Percentiles rank a stretch among this genome's conserved stretches.
phyloP scores from a whole-genome alignment of 169 alveolate species.

The Eimeria tenella region DNA sequence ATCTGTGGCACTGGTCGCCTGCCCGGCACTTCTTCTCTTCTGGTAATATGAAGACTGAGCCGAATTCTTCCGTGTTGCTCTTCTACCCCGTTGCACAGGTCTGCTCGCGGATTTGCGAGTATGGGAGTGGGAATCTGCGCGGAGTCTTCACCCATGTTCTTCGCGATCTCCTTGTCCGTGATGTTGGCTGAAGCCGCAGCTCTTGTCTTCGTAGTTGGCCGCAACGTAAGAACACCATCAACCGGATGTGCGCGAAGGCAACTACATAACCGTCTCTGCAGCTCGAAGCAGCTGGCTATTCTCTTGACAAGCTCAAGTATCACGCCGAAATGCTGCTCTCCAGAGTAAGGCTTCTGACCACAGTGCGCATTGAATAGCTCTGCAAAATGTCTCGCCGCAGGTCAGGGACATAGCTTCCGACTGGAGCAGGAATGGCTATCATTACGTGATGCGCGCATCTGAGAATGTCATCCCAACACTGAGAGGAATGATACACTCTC shows the following conservation, averaged over 20 bases:
- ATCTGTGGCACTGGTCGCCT: conserved; percentile 56
- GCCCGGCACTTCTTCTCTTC: conserved; percentile 58
- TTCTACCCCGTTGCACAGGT: conserved; percentile 1
- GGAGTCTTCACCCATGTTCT: conserved; percentile 65
- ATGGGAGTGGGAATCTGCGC: conserved; percentile 69
- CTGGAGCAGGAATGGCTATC: conserved; percentile 54
- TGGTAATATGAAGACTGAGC: neutral
- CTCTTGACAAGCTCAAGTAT: conserved; percentile 35
- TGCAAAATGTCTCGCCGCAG: neutral
- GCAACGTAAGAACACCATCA: neutral
- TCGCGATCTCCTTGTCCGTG: conserved; percentile 46
- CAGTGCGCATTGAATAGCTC: neutral
- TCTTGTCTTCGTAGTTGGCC: conserved; percentile 10
- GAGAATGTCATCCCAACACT: conserved; percentile 30
- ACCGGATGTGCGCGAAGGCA: neutral
- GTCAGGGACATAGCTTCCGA: conserved; percentile 10
- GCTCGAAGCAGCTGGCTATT: conserved; percentile 68
- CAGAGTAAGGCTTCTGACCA: neutral
- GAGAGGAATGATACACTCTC: neutral
- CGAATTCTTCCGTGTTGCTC: neutral
- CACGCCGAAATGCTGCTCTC: conserved; percentile 21
- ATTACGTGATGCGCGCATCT: conserved; percentile 55
- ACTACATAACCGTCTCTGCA: neutral
- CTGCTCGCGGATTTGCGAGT: conserved; percentile 72
- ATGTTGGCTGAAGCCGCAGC: conserved; percentile 71